phyloP scores from a whole-genome alignment of 1,284 basidiomycete species.

The Calocybe gambosa region DNA sequence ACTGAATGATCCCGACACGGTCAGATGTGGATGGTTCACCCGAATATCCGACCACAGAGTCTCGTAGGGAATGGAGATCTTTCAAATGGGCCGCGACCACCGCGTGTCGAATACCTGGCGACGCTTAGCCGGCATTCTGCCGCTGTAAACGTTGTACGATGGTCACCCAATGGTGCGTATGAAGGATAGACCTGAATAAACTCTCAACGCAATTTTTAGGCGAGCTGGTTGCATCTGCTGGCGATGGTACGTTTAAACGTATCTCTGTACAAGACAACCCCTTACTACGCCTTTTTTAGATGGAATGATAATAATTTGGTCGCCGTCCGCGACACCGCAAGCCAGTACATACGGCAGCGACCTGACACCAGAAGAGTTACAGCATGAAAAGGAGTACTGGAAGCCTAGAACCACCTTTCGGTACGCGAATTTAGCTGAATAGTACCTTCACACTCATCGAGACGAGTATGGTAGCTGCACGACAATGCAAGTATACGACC shows the following conservation, averaged over 20 bases:
- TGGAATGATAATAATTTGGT: slow-evolving; percentile 97
- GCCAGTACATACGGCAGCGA: slow-evolving; percentile 73
- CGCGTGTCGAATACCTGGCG: slow-evolving; percentile 94
- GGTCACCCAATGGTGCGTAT: slow-evolving; percentile 83
- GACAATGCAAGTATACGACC: slow-evolving; percentile 93
- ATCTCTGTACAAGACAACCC: slow-evolving; percentile 8
- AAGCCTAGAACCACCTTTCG: slow-evolving; percentile 85
- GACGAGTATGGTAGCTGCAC: slow-evolving; percentile 52
- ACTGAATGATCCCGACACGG: slow-evolving; percentile 2
- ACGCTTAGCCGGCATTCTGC: slow-evolving; percentile 92
- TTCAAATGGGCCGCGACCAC: slow-evolving; percentile 54
- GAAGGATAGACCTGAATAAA: background rate
- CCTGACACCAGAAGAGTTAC: slow-evolving; percentile 67
- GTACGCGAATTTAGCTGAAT: slow-evolving; percentile 33
- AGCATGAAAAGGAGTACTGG: slow-evolving; percentile 95
- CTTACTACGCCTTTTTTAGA: slow-evolving; percentile 44
- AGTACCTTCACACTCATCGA: background rate
- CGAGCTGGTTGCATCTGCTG: slow-evolving; percentile 87
- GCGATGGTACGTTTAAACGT: slow-evolving; percentile 69
- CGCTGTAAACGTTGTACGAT: slow-evolving; percentile 94
- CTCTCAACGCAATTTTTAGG: slow-evolving; percentile 37
- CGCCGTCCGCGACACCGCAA: slow-evolving; percentile 71
- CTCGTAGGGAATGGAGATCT: slow-evolving; percentile 45
- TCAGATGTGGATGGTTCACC: slow-evolving; percentile 94
- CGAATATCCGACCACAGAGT: slow-evolving; percentile 73